Evolutionary conservation across 192 early-diverging fungal genomes (phyloP), one percentile per base, ranked within the genome.

Genomic region (Martensiomyces pterosporus): DNA sequence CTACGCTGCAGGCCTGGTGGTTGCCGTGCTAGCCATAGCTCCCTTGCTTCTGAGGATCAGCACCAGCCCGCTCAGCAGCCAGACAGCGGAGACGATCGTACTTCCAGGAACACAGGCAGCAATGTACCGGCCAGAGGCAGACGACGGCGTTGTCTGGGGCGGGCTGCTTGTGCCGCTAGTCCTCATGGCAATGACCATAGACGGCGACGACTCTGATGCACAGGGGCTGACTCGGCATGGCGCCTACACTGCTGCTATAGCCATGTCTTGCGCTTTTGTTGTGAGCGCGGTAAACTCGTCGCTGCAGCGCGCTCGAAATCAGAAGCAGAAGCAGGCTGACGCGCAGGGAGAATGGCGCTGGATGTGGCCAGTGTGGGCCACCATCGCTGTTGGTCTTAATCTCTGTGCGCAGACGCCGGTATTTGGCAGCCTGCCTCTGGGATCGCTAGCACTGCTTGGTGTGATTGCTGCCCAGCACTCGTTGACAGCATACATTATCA

Each of bases 111-210:
- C 48, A 16, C 42, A 17, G n/a, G 7, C 21, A 3, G 15, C 23
- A 9, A 43, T 26, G 50, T 57, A 32, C 24, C 54, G 70, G 24
- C 49, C 48, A 32, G 38, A 26, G 6, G 59, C 55, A 2, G 70
- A 67, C 29, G 41, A 54, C 26, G 70, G 70, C 12, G 25, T 22
- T 6, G 50, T 62, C 29, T 74, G 59, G 54, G 70, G 58, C 36
- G 44, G 25, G 5, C 18, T 52, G 12, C 46, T 74, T 3, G 64
- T 74, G 33, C 64, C 64, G 32, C 45, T 74, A 35, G 48, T 57
- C 0, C 9, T 62, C 13, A n/a, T 52, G 6, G 61, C 68, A 16
- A 24, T 33, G 10, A 16, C 25, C 26, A 32, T 32, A 5, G 29
- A 32, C 12, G n/a, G n/a, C n/a, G n/a, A n/a, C n/a, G n/a, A n/a